Base-by-base conservation (phyloP, 179 eudicot genomes). In the Drosera spatulata region DNA sequence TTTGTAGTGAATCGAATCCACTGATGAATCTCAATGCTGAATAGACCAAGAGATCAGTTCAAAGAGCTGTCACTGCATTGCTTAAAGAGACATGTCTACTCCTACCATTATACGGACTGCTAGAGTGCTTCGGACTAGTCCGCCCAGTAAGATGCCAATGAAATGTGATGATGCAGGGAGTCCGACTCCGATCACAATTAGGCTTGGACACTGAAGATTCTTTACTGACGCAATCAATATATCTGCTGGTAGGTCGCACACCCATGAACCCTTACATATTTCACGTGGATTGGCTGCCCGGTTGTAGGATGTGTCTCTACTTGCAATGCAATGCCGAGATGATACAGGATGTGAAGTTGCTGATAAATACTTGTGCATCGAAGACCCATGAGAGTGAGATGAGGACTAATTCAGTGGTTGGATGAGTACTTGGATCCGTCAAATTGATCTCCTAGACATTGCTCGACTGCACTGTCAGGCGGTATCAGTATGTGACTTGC, bases 81-180 rank as follows among this genome's bases (percentile, higher is more conserved):
- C 91, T 48, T 0, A n/a, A n/a, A 78, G 9, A 0, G 97, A 84
- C 91, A 84, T 47, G 76, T 56, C 42, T 82, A 42, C 86, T 89
- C 1, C 95, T 75, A 0, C 97, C 97, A 2, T 79, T 73, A 37
- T 77, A 64, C 4, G 88, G 80, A 52, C 97, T 1, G 87, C 91
- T 1, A 84, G 66, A 2, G 91, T 66, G 55, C 86, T 72, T 4
- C 85, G 69, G n/a, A 71, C 58, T 7, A 80, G 54, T 1, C 86
- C 89, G 1, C 95, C 91, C 4, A 62, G 56, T 0, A 84, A 67
- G 55, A 85, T 77, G 1, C 96, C 96, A 6, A 80, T 10, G 76
- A 82, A 84, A 61, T 82, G 86, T 4, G 85, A 75, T 4, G 96
- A 79, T 6, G 95, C 80, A 0, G 96, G 96, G 0, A 86, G 74